Percentiles rank a stretch among this genome's conserved stretches.
Evolutionary conservation across 2,329 filamentous ascomycete species (phyloP).

Genomic region (Metarhizium anisopliae): DNA sequence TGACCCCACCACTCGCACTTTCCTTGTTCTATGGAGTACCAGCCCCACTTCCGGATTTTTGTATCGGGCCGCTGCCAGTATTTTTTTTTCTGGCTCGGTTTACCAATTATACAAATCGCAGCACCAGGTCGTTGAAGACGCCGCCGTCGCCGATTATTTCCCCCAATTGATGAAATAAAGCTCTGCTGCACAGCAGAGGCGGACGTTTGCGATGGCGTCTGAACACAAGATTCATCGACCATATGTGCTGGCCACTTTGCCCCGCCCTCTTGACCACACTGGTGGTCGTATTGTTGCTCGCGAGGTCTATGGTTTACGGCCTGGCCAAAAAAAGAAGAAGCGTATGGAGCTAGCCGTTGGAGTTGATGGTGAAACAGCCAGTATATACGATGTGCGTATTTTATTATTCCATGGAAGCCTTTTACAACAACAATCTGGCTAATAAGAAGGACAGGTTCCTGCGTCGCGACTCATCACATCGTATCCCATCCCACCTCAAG

Average conservation of each 20-base stretch:
- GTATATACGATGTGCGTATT: slow-evolving; percentile 53
- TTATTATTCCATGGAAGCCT: too few relatives aligned
- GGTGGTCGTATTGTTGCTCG: slow-evolving; percentile 45
- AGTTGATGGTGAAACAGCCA: slow-evolving; percentile 55
- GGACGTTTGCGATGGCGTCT: slow-evolving; percentile 38
- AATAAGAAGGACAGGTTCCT: slow-evolving; percentile 37
- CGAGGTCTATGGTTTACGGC: slow-evolving; percentile 51
- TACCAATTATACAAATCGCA: neutral
- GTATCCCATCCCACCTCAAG: slow-evolving; percentile 57
- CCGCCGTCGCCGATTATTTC: neutral
- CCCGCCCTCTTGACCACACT: slow-evolving; percentile 45
- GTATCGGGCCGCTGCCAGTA: slow-evolving; percentile 19
- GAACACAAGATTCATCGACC: slow-evolving; percentile 55
- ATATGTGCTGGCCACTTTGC: slow-evolving; percentile 52
- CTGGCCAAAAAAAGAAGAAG: slow-evolving; percentile 51
- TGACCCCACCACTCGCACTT: slow-evolving; percentile 11
- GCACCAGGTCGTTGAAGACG: neutral
- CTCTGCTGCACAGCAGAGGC: neutral
- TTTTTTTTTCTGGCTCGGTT: slow-evolving; percentile 22
- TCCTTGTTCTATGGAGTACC: neutral
- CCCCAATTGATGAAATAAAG: neutral
- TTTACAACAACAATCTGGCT: neutral
- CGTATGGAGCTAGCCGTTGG: slow-evolving; percentile 55
- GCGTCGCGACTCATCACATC: slow-evolving; percentile 55
- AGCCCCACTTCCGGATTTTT: slow-evolving; percentile 27